Conservation (phyloP, 1,284 basidiomycete species). For the Cryptococcus sp. region DNA sequence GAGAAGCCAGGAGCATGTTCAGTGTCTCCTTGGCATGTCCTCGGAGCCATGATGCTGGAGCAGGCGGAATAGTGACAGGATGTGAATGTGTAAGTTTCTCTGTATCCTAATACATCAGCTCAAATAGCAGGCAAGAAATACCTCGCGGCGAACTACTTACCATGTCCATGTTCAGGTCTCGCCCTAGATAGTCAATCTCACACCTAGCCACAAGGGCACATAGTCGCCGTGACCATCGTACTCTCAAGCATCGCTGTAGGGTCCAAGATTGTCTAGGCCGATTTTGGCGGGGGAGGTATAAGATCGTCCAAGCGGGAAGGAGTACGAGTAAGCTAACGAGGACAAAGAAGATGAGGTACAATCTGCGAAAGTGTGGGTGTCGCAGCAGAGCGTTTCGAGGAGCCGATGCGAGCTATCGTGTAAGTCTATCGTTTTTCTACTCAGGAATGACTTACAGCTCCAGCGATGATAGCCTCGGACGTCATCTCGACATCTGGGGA, state of each 20-base stretch:
- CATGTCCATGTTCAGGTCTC: conserved; percentile 25
- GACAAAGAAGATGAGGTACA: conserved; percentile 34
- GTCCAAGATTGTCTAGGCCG: conserved; percentile 35
- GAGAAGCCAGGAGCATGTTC: conserved; percentile 16
- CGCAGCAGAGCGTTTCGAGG: conserved; percentile 28
- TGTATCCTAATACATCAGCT: conserved; percentile 21
- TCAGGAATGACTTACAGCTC: conserved; percentile 10
- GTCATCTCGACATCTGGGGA: conserved; percentile 14
- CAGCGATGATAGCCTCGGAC: conserved; percentile 21
- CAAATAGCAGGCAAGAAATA: not conserved
- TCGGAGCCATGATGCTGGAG: conserved; percentile 24
- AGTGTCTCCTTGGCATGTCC: conserved; percentile 32
- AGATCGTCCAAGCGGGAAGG: conserved; percentile 32
- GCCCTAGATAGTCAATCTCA: conserved; percentile 41
- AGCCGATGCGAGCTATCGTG: conserved; percentile 21
- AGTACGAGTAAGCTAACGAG: conserved; percentile 27
- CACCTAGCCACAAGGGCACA: conserved; percentile 38
- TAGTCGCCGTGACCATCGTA: conserved; percentile 29
- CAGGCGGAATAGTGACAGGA: conserved; percentile 30
- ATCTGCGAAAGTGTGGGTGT: conserved; percentile 27
- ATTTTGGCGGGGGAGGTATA: conserved; percentile 24
- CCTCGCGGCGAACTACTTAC: conserved; percentile 14
- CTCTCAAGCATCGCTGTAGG: conserved; percentile 32
- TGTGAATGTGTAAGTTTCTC: conserved; percentile 27
- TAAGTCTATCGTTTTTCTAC: not conserved